These are phyloP conservation scores for Corymbia citriodora DNA, from an alignment of 441 rosid genomes.

Conservation along the genomic window DNA sequence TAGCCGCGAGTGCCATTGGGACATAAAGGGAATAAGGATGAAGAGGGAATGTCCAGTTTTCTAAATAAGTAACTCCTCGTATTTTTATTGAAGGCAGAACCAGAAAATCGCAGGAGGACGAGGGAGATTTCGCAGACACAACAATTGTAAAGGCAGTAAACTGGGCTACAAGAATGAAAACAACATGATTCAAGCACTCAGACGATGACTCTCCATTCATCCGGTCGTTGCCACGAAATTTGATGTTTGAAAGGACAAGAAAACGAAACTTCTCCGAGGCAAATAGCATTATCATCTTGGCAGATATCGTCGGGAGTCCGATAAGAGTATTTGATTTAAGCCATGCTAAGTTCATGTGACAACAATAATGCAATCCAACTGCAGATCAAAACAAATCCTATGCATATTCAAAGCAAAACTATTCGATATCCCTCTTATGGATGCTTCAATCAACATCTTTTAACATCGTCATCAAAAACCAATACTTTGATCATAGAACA, in stretches of 20 bases:
- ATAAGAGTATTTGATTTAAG: neutral
- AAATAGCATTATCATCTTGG: neutral
- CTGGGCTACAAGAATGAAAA: no score
- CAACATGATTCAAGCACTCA: no score
- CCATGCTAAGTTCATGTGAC: neutral
- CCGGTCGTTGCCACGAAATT: neutral
- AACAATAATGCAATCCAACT: no score
- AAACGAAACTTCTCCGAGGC: neutral
- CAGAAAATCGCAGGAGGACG: no score
- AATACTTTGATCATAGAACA: neutral
- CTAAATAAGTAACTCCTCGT: no score
- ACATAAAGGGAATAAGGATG: no score
- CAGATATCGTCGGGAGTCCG: neutral
- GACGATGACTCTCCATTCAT: no score
- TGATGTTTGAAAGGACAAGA: neutral
- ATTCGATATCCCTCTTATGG: neutral
- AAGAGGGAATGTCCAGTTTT: no score
- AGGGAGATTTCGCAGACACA: no score
- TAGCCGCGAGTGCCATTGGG: no score
- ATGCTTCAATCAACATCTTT: neutral
- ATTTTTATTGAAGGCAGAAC: no score
- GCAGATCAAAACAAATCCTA: neutral
- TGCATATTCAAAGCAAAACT: neutral
- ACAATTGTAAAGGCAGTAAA: no score
- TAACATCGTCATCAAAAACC: neutral